These are phyloP conservation scores for Candida sojae DNA, from an alignment of 1,139 yeast species.

Conservation along the genomic window DNA sequence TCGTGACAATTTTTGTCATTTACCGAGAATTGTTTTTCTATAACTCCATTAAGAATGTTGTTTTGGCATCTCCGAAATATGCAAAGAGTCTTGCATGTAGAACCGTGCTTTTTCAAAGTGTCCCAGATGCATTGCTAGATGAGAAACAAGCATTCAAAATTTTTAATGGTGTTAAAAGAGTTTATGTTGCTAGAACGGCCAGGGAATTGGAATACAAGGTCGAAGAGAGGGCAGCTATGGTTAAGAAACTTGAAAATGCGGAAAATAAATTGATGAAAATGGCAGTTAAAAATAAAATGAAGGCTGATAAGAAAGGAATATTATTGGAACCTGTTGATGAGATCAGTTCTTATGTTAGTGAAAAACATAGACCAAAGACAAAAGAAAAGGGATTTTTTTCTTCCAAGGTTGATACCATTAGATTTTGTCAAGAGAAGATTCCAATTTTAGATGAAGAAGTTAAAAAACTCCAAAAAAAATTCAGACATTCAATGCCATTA, in stretches of 20 bases:
- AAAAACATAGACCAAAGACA: constrained; percentile 74
- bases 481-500: constrained; percentile 43
- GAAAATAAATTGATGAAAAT: constrained; percentile 58
- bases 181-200: constrained; percentile 74
- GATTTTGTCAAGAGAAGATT: constrained; percentile 55
- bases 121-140: constrained; percentile 68
- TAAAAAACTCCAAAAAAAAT: constrained; percentile 48
- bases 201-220: constrained; percentile 60
- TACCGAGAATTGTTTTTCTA: constrained; percentile 84
- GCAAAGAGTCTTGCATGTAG: constrained; percentile 73
- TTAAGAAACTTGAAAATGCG: constrained; percentile 67
- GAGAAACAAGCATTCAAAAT: constrained; percentile 60
- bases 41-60: constrained; percentile 78
- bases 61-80: constrained; percentile 77
- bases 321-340: constrained; percentile 50
- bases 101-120: constrained; percentile 77
- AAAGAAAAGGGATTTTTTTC: constrained; percentile 55
- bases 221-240: constrained; percentile 61
- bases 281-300: constrained; percentile 63
- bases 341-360: constrained; percentile 68
- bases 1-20: constrained; percentile 64
- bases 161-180: constrained; percentile 72
- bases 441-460: constrained; percentile 60
- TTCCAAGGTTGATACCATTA: constrained; percentile 62
- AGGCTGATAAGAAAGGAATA: constrained; percentile 63